Evolutionary conservation across 2,329 filamentous ascomycete species (phyloP).

Genomic region (Aspergillus phoenicis): DNA sequence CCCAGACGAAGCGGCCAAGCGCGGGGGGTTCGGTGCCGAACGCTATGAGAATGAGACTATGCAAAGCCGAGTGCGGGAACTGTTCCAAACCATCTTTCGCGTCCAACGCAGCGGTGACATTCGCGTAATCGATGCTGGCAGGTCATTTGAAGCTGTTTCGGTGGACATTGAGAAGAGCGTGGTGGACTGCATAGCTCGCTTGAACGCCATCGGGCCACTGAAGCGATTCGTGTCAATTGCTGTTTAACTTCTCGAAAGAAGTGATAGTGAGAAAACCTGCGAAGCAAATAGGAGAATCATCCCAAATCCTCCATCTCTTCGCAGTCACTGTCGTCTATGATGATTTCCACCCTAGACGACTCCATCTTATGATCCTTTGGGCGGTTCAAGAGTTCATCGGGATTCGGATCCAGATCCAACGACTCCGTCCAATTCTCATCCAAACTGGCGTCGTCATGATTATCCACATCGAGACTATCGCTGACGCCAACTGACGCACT

Average conservation of each 20-base stretch:
- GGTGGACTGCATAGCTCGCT: constrained; percentile 31
- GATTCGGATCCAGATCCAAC: constrained; percentile 31
- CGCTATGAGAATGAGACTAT: constrained; percentile 83
- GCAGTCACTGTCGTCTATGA: constrained; percentile 61
- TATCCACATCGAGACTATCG: constrained; percentile 20
- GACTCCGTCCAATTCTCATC: constrained; percentile 40
- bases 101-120: constrained; percentile 56
- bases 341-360: constrained; percentile 38
- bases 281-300: constrained; percentile 23
- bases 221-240: constrained; percentile 37
- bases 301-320: constrained; percentile 51
- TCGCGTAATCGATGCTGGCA: constrained; percentile 58
- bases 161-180: constrained; percentile 38
- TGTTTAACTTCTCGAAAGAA: background rate
- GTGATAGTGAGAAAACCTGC: background rate
- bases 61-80: constrained; percentile 74
- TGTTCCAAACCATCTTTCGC: constrained; percentile 64
- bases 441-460: constrained; percentile 28
- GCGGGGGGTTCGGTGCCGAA: constrained; percentile 88
- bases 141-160: constrained; percentile 54
- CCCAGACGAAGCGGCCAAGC: constrained; percentile 67
- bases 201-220: constrained; percentile 39
- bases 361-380: constrained; percentile 13
- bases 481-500: constrained; percentile 23
- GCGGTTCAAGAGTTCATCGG: constrained; percentile 20